These are phyloP conservation scores for Macrolepiota albuminosa DNA, from an alignment of 768 basidiomycete genomes.

Conservation along the genomic window DNA sequence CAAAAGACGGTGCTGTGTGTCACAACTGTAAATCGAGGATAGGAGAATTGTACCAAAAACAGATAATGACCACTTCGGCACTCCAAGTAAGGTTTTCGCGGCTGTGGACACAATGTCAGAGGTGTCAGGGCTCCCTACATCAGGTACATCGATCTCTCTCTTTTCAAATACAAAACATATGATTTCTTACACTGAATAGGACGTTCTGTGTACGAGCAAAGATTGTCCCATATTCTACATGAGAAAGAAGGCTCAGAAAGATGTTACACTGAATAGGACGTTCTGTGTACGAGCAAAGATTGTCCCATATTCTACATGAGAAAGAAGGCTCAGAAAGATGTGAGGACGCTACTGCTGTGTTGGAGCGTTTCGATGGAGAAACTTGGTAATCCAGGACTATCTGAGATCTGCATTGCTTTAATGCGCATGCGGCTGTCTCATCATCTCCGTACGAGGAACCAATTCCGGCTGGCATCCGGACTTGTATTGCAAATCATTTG, in stretches of 20 bases:
- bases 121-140: slow-evolving; percentile 97
- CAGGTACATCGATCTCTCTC: slow-evolving; percentile 45
- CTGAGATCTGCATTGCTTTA: neutral
- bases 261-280: too few species aligned
- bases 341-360: slow-evolving; percentile 71
- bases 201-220: slow-evolving; percentile 93
- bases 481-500: neutral
- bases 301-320: slow-evolving; percentile 99
- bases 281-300: slow-evolving; percentile 93
- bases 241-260: slow-evolving; percentile 97
- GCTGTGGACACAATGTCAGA: slow-evolving; percentile 97
- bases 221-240: slow-evolving; percentile 99
- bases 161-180: neutral
- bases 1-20: slow-evolving; percentile 85
- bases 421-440: neutral
- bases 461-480: neutral
- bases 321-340: slow-evolving; percentile 97
- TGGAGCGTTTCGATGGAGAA: slow-evolving; percentile 84
- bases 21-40: slow-evolving; percentile 85
- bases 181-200: slow-evolving; percentile 39
- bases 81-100: slow-evolving; percentile 90
- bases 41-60: slow-evolving; percentile 91
- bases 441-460: neutral
- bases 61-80: slow-evolving; percentile 67
- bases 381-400: slow-evolving; percentile 46